Evolutionary conservation across 2,329 filamentous ascomycete genomes (phyloP).

Genomic region (Epichloe typhina): DNA sequence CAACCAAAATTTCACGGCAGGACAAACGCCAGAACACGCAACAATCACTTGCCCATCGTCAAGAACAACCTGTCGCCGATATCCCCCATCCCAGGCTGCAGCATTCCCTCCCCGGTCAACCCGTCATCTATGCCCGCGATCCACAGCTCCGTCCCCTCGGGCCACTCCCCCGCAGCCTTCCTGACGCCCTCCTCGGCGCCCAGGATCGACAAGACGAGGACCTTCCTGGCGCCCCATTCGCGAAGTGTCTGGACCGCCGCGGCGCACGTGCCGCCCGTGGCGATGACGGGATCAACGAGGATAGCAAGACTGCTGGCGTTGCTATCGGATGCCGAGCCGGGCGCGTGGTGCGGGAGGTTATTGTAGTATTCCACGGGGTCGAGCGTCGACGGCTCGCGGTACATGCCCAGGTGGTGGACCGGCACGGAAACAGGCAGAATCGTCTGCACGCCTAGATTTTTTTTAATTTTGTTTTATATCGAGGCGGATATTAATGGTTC

Average conservation of each 20-base stretch:
- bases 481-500: too few species aligned
- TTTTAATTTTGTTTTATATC: too few species aligned
- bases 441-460: conserved; percentile 53
- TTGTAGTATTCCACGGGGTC: conserved; percentile 96
- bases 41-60: conserved; percentile 32
- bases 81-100: conserved; percentile 75
- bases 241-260: conserved; percentile 80
- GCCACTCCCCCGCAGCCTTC: conserved; percentile 65
- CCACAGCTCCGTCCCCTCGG: conserved; percentile 66
- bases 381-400: conserved; percentile 76
- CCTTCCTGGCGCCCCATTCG: conserved; percentile 80
- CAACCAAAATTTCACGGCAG: background rate
- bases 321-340: conserved; percentile 20
- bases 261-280: conserved; percentile 78
- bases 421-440: conserved; percentile 70
- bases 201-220: conserved; percentile 65
- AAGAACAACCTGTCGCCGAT: conserved; percentile 82
- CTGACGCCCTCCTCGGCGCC: conserved; percentile 58
- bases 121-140: conserved; percentile 65
- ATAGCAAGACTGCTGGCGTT: conserved; percentile 51
- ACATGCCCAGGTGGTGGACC: conserved; percentile 88
- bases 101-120: conserved; percentile 72
- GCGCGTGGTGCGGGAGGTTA: conserved; percentile 68
- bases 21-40: background rate
- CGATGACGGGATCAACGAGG: conserved; percentile 83